Evolutionary conservation across 305 asterid genomes (phyloP).

Genomic region (Solanum hybrid): DNA sequence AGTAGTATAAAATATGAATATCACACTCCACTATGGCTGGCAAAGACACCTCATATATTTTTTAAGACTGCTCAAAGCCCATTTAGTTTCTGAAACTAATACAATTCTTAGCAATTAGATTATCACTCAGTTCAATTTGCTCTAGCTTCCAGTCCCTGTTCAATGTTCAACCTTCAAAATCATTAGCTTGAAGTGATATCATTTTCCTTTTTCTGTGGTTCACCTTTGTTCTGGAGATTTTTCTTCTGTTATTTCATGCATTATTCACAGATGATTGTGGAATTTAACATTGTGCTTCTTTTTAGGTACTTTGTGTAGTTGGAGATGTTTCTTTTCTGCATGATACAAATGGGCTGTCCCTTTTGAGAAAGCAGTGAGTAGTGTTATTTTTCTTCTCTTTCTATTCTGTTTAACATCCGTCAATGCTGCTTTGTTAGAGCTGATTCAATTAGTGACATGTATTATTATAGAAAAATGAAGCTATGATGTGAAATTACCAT

Average conservation of each 20-base stretch:
- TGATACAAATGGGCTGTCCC: constrained; percentile 89
- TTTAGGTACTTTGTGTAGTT: constrained; percentile 71
- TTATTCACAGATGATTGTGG: constrained; percentile 56
- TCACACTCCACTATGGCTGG: background rate
- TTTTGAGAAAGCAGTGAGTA: constrained; percentile 57
- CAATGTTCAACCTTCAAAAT: background rate
- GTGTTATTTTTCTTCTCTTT: background rate
- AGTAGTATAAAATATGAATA: background rate
- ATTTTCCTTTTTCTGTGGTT: background rate
- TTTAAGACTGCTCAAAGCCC: background rate
- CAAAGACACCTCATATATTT: background rate
- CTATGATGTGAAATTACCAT: background rate
- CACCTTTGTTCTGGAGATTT: background rate
- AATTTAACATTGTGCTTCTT: background rate
- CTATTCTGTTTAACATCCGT: background rate
- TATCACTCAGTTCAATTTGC: background rate
- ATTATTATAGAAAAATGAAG: background rate
- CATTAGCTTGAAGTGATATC: background rate
- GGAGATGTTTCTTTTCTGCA: constrained; percentile 96
- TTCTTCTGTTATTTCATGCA: background rate
- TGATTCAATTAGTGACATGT: background rate
- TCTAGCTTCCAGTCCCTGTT: background rate
- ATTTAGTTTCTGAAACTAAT: background rate
- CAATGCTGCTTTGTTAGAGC: background rate
- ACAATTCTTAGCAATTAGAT: background rate